Conservation (phyloP, 2,329 filamentous ascomycete species). For the Arthroderma sp. region DNA sequence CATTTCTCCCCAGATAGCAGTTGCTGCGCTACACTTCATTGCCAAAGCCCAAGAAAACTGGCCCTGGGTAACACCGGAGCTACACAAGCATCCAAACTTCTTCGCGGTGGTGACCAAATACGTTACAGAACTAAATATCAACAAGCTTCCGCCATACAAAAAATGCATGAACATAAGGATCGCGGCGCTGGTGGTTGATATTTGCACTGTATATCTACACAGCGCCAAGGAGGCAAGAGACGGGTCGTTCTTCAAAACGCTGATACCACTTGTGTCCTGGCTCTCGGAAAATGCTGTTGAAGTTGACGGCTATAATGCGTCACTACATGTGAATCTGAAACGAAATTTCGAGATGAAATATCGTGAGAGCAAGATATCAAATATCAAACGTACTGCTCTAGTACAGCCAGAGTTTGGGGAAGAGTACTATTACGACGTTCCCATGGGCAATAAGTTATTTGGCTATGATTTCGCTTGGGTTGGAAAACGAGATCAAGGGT, state of each 20-base stretch:
- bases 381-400: constrained; percentile 66
- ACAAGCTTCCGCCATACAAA: constrained; percentile 36
- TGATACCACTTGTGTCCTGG: constrained; percentile 67
- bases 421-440: constrained; percentile 74
- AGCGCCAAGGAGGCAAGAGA: constrained; percentile 67
- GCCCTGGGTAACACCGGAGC: constrained; percentile 80
- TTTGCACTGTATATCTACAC: constrained; percentile 83
- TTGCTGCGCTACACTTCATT: constrained; percentile 76
- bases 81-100: constrained; percentile 62
- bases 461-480: constrained; percentile 67
- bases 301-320: constrained; percentile 74
- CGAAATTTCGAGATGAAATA: constrained; percentile 76
- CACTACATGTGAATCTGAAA: constrained; percentile 72
- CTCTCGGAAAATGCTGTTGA: constrained; percentile 65
- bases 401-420: constrained; percentile 54
- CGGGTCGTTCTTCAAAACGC: constrained; percentile 52
- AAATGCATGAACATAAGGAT: constrained; percentile 54
- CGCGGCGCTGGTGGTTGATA: constrained; percentile 72
- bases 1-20: constrained; percentile 52
- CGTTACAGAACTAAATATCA: constrained; percentile 48
- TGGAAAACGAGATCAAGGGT: constrained; percentile 55
- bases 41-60: constrained; percentile 83
- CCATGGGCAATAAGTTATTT: constrained; percentile 63
- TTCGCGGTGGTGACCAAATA: constrained; percentile 60
- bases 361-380: constrained; percentile 56